Evolutionary conservation across 768 basidiomycete genomes (phyloP).

Genomic region (Rhodotorula sphaerocarpa): DNA sequence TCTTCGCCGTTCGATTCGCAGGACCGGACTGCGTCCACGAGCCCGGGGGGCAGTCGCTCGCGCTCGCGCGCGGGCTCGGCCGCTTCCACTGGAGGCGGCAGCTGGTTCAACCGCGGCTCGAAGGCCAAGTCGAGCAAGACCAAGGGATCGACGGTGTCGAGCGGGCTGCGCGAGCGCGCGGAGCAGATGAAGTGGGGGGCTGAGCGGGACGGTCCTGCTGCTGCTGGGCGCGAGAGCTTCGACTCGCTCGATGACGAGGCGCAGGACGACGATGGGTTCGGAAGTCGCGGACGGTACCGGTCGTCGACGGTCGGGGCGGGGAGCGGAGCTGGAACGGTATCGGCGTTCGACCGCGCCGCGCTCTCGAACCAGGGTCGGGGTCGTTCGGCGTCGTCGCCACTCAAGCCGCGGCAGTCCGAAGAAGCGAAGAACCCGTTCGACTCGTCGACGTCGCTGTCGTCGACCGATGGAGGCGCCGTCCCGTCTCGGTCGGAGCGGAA

Average conservation of each 20-base stretch:
- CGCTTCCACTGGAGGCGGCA: no score
- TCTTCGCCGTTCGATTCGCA: no score
- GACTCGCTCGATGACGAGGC: conserved; percentile 11
- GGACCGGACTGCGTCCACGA: no score
- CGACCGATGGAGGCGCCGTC: background rate
- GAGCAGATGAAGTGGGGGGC: conserved; percentile 14
- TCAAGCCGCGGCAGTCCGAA: background rate
- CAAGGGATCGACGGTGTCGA: background rate
- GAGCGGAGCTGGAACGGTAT: background rate
- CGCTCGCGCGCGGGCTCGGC: background rate
- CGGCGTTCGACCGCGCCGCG: conserved; percentile 2
- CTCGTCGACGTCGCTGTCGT: background rate
- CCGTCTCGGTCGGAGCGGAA: background rate
- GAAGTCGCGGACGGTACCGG: background rate
- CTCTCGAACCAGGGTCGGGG: background rate
- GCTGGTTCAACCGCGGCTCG: background rate
- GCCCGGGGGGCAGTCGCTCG: no score
- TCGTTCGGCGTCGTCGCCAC: background rate
- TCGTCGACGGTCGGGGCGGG: background rate
- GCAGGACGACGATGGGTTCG: background rate
- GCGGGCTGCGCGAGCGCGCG: conserved; percentile 16
- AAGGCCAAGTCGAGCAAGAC: background rate
- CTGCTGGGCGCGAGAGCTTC: background rate
- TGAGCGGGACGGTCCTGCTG: background rate
- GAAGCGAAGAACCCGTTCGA: background rate